A percentile compares a stretch with the other conserved stretches of the same genome.
Evolutionary conservation across 257 asterid species (phyloP).

Genomic region (Nyctanthes arbortristis): DNA sequence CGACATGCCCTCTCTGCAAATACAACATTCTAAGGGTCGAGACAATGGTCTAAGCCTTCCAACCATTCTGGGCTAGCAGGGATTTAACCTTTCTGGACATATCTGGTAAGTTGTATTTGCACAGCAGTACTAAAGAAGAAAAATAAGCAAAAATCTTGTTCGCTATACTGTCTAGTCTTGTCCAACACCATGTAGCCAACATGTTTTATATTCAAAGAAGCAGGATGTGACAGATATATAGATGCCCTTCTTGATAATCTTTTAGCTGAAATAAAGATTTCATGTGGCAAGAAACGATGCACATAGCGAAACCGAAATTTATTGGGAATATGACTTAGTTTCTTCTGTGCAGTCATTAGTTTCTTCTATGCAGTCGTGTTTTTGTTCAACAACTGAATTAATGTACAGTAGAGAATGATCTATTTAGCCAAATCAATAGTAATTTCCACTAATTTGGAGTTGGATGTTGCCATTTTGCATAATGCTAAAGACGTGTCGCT

Average conservation of each 20-base stretch:
- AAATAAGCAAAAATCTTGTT: no score
- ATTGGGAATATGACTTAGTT: neutral
- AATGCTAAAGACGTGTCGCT: neutral
- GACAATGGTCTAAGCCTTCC: constrained; percentile 44
- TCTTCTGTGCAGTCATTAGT: no score
- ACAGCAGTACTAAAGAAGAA: constrained; percentile 12
- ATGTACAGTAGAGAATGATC: no score
- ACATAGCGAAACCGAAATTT: neutral
- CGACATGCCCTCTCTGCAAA: constrained; percentile 95
- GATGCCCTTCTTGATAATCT: constrained; percentile 26
- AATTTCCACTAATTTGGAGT: neutral
- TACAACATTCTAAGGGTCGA: constrained; percentile 68
- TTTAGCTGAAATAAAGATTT: constrained; percentile 19
- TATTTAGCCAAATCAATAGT: neutral
- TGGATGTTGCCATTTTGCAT: no score
- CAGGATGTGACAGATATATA: constrained; percentile 11
- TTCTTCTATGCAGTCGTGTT: no score
- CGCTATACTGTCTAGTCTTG: no score
- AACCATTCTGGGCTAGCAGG: neutral
- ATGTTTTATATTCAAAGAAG: no score
- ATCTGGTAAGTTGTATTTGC: no score
- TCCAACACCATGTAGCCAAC: no score
- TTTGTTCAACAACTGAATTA: no score
- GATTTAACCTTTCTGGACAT: neutral
- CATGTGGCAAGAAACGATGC: neutral